Evolutionary conservation across 805 yeast species (phyloP).

Genomic region (Candida railenensis): DNA sequence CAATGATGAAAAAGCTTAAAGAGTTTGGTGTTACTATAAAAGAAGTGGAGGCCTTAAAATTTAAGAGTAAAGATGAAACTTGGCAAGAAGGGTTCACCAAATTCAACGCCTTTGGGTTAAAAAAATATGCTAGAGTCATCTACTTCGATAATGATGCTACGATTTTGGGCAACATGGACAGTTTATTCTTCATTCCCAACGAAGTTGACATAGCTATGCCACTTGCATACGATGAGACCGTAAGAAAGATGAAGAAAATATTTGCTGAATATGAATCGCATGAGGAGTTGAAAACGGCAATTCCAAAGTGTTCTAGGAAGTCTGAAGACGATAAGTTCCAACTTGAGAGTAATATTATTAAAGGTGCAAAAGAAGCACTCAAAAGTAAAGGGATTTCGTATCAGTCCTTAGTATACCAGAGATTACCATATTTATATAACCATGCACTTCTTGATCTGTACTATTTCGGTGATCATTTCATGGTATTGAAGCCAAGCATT

Average conservation of each 20-base stretch:
- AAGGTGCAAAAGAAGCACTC: neutral
- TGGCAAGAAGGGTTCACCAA: conserved; percentile 59
- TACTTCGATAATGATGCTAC: conserved; percentile 60
- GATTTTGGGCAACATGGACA: conserved; percentile 41
- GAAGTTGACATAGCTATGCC: conserved; percentile 47
- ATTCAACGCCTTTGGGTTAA: conserved; percentile 47
- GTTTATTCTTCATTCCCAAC: conserved; percentile 47
- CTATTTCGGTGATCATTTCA: conserved; percentile 46
- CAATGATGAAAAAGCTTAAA: neutral
- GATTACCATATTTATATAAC: neutral
- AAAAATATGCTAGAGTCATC: conserved; percentile 50
- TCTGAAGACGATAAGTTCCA: neutral
- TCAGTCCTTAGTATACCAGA: neutral
- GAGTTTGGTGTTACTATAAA: conserved; percentile 11
- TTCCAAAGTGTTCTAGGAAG: neutral
- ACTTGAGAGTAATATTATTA: neutral
- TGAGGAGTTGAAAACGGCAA: neutral
- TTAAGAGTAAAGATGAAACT: conserved; percentile 9
- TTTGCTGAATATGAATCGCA: neutral
- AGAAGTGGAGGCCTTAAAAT: conserved; percentile 11
- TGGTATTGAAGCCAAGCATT: conserved; percentile 57
- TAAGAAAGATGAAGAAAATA: neutral
- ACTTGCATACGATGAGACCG: conserved; percentile 33
- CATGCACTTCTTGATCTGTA: neutral
- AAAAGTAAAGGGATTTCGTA: neutral